phyloP scores from a whole-genome alignment of 2,329 filamentous ascomycete species.

The Calonectria pteridis region DNA sequence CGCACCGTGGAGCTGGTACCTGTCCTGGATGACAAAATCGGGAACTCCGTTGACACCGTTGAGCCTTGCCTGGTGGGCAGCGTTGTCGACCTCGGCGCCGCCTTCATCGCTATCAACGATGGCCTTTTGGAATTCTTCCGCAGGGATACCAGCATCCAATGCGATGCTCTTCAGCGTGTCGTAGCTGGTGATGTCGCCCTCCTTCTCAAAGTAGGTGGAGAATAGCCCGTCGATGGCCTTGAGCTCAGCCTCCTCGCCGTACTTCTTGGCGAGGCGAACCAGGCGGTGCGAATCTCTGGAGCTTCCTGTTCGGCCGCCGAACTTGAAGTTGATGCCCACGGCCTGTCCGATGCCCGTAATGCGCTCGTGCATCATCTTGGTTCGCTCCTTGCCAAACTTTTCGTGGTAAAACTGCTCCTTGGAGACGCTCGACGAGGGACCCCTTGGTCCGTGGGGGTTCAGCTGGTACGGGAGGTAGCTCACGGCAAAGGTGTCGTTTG shows the following conservation, averaged over 20 bases:
- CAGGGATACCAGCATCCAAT: conserved; percentile 60
- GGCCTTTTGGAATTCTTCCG: conserved; percentile 50
- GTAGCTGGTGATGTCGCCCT: conserved; percentile 57
- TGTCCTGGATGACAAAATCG: conserved; percentile 77
- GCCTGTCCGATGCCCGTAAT: conserved; percentile 47
- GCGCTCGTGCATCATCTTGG: conserved; percentile 50
- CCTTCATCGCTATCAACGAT: conserved; percentile 64
- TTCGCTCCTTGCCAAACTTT: conserved; percentile 74
- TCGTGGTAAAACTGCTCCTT: conserved; percentile 54
- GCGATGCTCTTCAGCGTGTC: conserved; percentile 53
- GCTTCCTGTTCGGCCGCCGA: conserved; percentile 78
- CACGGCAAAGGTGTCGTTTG: conserved; percentile 70
- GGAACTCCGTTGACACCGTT: conserved; percentile 74
- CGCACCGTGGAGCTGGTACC: conserved; percentile 76
- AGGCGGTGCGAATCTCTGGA: conserved; percentile 83
- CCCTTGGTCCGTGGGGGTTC: conserved; percentile 49
- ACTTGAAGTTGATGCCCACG: conserved; percentile 62
- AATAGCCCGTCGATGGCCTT: conserved; percentile 63
- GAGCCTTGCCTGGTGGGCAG: conserved; percentile 43
- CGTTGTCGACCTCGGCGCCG: conserved; percentile 49
- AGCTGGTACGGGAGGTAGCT: conserved; percentile 62
- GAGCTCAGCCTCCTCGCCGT: conserved; percentile 66
- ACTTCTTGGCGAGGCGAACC: conserved; percentile 61
- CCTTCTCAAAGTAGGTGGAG: conserved; percentile 57
- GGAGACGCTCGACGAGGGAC: conserved; percentile 48